Percentiles rank a stretch among this genome's conserved stretches.
phyloP scores from a whole-genome alignment of 805 yeast species.

The Candida ipomoeae region DNA sequence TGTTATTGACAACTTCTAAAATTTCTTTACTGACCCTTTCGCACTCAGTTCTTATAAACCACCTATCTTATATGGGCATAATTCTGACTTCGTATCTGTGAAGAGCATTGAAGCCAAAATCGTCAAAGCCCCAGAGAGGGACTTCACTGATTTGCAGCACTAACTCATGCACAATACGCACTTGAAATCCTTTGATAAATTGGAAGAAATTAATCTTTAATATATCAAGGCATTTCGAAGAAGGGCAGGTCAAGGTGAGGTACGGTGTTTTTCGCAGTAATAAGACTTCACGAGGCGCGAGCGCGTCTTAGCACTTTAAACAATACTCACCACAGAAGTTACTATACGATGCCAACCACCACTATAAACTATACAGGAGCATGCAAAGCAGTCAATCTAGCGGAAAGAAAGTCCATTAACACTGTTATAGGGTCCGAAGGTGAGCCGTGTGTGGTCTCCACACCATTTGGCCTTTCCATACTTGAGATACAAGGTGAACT shows the following conservation, averaged over 20 bases:
- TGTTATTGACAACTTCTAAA: too few relatives aligned
- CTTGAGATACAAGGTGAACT: slow-evolving; percentile 75
- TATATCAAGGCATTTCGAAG: too few relatives aligned
- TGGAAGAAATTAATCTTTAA: too few relatives aligned
- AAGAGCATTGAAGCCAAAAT: too few relatives aligned
- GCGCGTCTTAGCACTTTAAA: background rate
- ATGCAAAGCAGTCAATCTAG: slow-evolving; percentile 9
- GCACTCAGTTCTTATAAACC: too few relatives aligned
- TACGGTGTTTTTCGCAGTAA: background rate
- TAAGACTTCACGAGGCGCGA: background rate
- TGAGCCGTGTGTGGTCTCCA: slow-evolving; percentile 27
- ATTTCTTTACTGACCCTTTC: too few relatives aligned
- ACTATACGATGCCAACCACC: slow-evolving; percentile 13
- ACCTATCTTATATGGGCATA: too few relatives aligned
- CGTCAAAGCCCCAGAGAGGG: too few relatives aligned
- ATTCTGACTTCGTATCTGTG: too few relatives aligned
- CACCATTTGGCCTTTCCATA: slow-evolving; percentile 56
- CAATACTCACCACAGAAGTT: background rate
- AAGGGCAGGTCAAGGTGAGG: background rate
- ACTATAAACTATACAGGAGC: slow-evolving; percentile 13
- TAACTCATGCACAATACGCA: too few relatives aligned
- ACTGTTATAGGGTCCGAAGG: slow-evolving; percentile 1
- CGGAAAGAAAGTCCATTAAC: background rate
- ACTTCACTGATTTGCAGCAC: too few relatives aligned
- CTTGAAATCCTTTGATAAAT: too few relatives aligned